Conservation (phyloP, 1,139 yeast species). For the Blastobotrys malaysiensis region DNA sequence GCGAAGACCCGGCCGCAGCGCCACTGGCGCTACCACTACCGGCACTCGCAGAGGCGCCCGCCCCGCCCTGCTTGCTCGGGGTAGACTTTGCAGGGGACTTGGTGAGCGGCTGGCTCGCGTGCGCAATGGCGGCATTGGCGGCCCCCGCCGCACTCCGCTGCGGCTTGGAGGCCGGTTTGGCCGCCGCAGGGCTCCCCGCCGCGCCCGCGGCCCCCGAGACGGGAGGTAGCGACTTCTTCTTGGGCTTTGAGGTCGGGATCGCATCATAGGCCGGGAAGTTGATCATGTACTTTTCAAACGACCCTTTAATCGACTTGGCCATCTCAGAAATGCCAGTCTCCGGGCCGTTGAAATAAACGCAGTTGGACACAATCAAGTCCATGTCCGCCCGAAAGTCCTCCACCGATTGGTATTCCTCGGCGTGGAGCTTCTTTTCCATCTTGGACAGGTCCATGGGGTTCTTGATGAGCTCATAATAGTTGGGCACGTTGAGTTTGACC, state of each 20-base stretch:
- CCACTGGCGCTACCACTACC: slow-evolving; percentile 18
- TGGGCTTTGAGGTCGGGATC: slow-evolving; percentile 34
- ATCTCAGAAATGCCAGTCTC: slow-evolving; percentile 78
- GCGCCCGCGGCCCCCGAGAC: slow-evolving; percentile 21
- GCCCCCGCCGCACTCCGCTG: slow-evolving; percentile 27
- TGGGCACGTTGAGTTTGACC: slow-evolving; percentile 82
- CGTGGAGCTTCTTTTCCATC: slow-evolving; percentile 71
- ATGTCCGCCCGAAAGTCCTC: slow-evolving; percentile 72
- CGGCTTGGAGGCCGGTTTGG: slow-evolving; percentile 16
- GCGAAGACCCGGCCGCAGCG: slow-evolving; percentile 9
- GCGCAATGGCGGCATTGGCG: slow-evolving; percentile 19
- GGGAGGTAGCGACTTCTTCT: slow-evolving; percentile 26
- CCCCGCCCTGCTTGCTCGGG: slow-evolving; percentile 20
- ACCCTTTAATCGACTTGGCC: slow-evolving; percentile 86
- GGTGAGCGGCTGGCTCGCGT: background rate
- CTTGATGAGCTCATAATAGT: slow-evolving; percentile 74
- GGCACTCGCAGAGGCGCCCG: slow-evolving; percentile 25
- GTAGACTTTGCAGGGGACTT: background rate
- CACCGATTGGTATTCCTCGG: slow-evolving; percentile 65
- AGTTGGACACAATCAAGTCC: slow-evolving; percentile 77
- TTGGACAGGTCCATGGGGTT: slow-evolving; percentile 94
- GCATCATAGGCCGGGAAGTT: slow-evolving; percentile 82
- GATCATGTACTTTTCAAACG: slow-evolving; percentile 88
- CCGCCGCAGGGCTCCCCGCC: too few relatives aligned
- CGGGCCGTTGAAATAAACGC: slow-evolving; percentile 79